These are phyloP conservation scores for Tulasnella sp. DNA, from an alignment of 768 basidiomycete genomes.

Conservation along the genomic window DNA sequence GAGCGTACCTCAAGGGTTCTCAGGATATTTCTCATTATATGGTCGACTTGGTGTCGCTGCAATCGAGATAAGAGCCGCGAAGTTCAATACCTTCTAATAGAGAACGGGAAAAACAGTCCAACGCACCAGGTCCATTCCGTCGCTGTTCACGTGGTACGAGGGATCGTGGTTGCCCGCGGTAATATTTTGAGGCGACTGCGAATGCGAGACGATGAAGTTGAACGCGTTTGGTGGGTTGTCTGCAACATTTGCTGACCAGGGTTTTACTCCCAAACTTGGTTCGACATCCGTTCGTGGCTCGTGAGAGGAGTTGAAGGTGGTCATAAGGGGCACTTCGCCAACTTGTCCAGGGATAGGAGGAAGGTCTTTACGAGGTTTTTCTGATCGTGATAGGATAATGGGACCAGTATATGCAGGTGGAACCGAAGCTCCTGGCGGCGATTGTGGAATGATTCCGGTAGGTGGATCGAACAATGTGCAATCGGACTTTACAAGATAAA, in stretches of 20 bases:
- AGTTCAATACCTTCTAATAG: not conserved
- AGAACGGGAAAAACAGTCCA: not conserved
- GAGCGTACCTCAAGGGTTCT: not conserved
- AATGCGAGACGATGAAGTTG: not conserved
- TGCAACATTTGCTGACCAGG: not conserved
- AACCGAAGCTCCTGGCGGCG: not conserved
- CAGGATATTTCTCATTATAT: too few relatives aligned
- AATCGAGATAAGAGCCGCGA: not conserved
- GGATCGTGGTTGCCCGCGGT: not conserved
- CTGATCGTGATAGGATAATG: not conserved
- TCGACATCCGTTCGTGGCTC: not conserved
- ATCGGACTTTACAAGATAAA: too few relatives aligned
- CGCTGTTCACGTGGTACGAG: not conserved
- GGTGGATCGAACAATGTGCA: too few relatives aligned
- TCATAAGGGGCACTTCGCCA: not conserved
- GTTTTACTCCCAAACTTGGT: not conserved
- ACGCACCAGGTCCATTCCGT: not conserved
- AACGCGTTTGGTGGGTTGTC: not conserved
- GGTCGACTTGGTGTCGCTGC: not conserved
- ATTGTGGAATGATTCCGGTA: too few relatives aligned
- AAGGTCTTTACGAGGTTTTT: not conserved
- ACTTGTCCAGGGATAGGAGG: constrained; percentile 3
- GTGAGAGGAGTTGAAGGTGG: not conserved
- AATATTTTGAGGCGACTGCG: not conserved
- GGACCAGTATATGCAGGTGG: not conserved